phyloP scores from a whole-genome alignment of 129 eudicot genomes.

The Cynara cardunculus region DNA sequence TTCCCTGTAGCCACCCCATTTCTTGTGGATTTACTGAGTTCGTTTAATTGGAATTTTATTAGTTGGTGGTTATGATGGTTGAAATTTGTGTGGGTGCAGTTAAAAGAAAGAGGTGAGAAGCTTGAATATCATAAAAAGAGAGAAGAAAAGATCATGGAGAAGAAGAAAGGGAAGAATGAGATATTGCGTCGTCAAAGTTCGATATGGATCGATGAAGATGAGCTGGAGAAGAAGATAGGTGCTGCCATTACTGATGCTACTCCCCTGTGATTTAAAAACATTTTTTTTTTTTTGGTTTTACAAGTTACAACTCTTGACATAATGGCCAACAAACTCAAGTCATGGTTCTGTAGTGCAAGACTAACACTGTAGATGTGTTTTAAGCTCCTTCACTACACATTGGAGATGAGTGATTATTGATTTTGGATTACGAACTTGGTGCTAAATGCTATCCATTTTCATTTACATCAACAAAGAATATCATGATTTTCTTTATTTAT shows the following conservation, averaged over 20 bases:
- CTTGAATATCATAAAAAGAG: constrained; percentile 79
- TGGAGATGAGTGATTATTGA: neutral
- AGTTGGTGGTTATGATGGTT: neutral
- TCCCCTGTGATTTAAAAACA: constrained; percentile 29
- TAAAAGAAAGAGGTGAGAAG: constrained; percentile 76
- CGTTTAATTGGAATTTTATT: too few species aligned
- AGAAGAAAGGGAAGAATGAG: constrained; percentile 56
- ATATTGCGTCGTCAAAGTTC: constrained; percentile 58
- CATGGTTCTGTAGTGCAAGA: neutral
- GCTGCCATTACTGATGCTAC: constrained; percentile 25
- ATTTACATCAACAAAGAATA: neutral
- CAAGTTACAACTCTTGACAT: neutral
- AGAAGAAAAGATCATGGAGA: constrained; percentile 44
- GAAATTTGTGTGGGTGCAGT: constrained; percentile 32
- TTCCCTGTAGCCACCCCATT: too few species aligned
- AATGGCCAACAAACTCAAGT: neutral
- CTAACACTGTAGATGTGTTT: constrained; percentile 4
- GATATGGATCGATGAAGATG: constrained; percentile 63
- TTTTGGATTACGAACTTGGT: neutral
- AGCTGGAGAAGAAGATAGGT: constrained; percentile 42
- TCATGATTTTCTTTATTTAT: neutral
- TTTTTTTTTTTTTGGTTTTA: too few species aligned
- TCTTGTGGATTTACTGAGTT: too few species aligned
- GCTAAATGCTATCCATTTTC: neutral
- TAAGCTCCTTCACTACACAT: neutral